Conservation (phyloP, 2,329 filamentous ascomycete species). For the Botrytis galanthina region DNA sequence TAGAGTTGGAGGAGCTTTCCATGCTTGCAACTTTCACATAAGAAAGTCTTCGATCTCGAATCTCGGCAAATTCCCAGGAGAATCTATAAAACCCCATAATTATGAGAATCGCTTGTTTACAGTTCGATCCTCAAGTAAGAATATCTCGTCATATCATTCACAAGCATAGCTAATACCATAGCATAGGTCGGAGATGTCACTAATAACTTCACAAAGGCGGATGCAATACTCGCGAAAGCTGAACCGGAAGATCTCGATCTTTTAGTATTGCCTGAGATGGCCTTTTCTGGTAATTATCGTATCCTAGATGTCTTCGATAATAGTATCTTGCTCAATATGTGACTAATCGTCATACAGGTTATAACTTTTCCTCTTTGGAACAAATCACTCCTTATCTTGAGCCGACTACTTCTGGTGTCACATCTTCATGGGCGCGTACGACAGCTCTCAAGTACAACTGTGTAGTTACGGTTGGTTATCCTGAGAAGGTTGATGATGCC, state of each 20-base stretch:
- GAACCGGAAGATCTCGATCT: constrained; percentile 60
- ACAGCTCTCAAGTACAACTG: constrained; percentile 66
- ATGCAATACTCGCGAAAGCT: constrained; percentile 57
- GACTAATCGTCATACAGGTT: constrained; percentile 44
- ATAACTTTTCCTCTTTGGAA: constrained; percentile 70
- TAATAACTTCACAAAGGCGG: constrained; percentile 68
- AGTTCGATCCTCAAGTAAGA: constrained; percentile 63
- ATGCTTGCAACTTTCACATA: background rate
- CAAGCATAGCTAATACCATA: background rate
- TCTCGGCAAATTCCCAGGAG: background rate
- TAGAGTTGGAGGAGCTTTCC: background rate
- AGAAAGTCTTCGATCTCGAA: background rate
- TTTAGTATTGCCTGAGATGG: constrained; percentile 72
- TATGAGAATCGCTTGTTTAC: constrained; percentile 69
- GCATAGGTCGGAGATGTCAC: constrained; percentile 63
- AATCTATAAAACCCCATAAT: constrained; percentile 24
- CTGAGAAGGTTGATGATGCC: constrained; percentile 60
- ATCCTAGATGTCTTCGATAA: background rate
- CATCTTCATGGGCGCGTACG: constrained; percentile 67
- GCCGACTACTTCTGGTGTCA: constrained; percentile 61
- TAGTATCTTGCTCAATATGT: background rate
- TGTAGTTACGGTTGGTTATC: constrained; percentile 69
- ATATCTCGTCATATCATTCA: background rate
- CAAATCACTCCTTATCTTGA: constrained; percentile 71
- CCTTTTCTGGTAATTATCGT: constrained; percentile 60